phyloP scores from a whole-genome alignment of 495 filamentous ascomycete species.

The Penicillium manginii region DNA sequence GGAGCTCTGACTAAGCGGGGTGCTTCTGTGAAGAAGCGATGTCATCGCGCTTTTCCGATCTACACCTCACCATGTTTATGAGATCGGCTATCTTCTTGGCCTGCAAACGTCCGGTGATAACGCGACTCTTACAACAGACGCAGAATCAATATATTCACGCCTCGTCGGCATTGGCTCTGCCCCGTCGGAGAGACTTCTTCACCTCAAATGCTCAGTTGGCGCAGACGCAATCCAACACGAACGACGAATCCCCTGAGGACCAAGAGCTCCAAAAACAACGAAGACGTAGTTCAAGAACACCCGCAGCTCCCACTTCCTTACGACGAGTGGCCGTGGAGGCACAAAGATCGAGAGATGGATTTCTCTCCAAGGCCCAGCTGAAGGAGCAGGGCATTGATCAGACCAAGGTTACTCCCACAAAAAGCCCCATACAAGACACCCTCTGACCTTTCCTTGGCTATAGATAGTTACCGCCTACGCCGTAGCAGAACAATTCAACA shows the following conservation, averaged over 20 bases:
- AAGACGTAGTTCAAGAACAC: constrained; percentile 46
- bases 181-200: constrained; percentile 52
- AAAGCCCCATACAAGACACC: not conserved
- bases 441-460: not conserved
- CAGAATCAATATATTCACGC: constrained; percentile 48
- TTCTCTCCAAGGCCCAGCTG: constrained; percentile 42
- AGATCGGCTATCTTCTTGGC: constrained; percentile 39
- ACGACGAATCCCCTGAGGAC: constrained; percentile 22
- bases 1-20: constrained; percentile 32
- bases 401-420: constrained; percentile 38
- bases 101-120: constrained; percentile 31
- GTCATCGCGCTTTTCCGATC: constrained; percentile 15
- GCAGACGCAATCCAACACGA: constrained; percentile 37
- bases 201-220: constrained; percentile 50
- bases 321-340: constrained; percentile 63
- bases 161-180: constrained; percentile 33
- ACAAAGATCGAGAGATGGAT: constrained; percentile 58
- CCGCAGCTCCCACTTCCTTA: constrained; percentile 58
- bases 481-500: constrained; percentile 84
- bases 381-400: constrained; percentile 47
- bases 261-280: constrained; percentile 43
- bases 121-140: constrained; percentile 27
- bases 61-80: constrained; percentile 37
- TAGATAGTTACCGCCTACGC: constrained; percentile 80
- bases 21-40: constrained; percentile 20